Evolutionary conservation across 192 early-diverging fungal species (phyloP).

Genomic region (Coemansia erecta): DNA sequence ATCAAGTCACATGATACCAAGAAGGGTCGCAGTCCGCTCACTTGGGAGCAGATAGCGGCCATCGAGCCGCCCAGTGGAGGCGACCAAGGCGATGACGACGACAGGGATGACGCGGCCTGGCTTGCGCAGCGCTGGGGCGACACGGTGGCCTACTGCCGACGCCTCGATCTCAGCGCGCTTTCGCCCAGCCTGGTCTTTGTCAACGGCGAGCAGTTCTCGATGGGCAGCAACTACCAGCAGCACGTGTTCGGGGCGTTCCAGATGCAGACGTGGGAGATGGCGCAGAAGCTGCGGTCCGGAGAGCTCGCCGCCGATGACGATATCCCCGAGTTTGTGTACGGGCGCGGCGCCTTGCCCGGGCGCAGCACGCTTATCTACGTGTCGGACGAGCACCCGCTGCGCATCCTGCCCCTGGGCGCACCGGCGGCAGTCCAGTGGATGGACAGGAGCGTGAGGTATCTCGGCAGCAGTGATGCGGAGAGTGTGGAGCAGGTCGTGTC

Average conservation of each 20-base stretch:
- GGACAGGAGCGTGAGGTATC: slow-evolving; percentile 19
- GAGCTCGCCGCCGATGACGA: slow-evolving; percentile 56
- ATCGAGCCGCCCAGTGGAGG: too few species aligned
- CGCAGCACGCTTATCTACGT: slow-evolving; percentile 60
- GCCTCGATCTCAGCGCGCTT: slow-evolving; percentile 39
- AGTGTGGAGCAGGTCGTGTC: slow-evolving; percentile 19
- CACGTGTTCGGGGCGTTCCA: slow-evolving; percentile 54
- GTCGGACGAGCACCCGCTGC: slow-evolving; percentile 42
- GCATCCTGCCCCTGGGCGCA: slow-evolving; percentile 19
- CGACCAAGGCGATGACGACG: not conserved
- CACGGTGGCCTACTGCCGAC: slow-evolving; percentile 32
- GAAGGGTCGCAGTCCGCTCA: slow-evolving; percentile 21
- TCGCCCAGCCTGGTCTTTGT: slow-evolving; percentile 63
- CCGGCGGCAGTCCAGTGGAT: slow-evolving; percentile 21
- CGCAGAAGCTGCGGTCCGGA: slow-evolving; percentile 51
- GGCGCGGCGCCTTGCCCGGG: slow-evolving; percentile 55
- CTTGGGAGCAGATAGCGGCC: slow-evolving; percentile 25
- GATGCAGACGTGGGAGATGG: slow-evolving; percentile 54
- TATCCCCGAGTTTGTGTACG: slow-evolving; percentile 72
- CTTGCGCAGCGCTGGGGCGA: slow-evolving; percentile 33
- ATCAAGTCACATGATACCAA: slow-evolving; percentile 28
- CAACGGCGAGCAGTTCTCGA: slow-evolving; percentile 74
- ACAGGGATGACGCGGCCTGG: slow-evolving; percentile 9
- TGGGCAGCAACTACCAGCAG: slow-evolving; percentile 63
- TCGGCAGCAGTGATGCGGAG: not conserved